These are phyloP conservation scores for Trapa bicornis DNA, from an alignment of 345 rosid species.

Conservation along the genomic window DNA sequence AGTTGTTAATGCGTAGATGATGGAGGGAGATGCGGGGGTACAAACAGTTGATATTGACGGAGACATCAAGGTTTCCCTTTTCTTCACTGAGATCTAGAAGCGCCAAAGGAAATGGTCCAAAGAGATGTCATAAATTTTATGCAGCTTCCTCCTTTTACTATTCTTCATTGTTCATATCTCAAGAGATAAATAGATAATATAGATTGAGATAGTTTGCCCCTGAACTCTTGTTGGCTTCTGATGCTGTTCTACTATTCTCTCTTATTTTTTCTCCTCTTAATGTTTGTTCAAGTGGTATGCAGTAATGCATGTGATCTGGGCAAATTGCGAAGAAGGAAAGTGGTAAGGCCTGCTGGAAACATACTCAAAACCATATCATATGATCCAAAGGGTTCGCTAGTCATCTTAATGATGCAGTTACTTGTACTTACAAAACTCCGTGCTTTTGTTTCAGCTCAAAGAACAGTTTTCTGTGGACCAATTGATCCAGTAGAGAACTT, in stretches of 20 bases:
- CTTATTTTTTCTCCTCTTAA: neutral
- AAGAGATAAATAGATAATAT: neutral
- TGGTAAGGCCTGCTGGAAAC: neutral
- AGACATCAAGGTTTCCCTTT: neutral
- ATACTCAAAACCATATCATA: neutral
- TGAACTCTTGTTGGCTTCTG: neutral
- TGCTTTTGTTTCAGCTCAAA: neutral
- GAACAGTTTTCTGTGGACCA: neutral
- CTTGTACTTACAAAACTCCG: neutral
- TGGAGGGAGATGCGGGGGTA: neutral
- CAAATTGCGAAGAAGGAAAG: neutral
- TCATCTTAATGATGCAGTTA: neutral
- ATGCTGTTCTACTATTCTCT: neutral
- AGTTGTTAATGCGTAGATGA: neutral
- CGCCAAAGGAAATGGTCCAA: neutral
- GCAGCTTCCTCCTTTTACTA: neutral
- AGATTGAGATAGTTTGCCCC: neutral
- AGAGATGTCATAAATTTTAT: neutral
- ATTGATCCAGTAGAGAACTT: neutral
- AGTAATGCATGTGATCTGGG: neutral
- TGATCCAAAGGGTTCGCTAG: neutral
- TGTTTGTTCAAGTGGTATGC: neutral
- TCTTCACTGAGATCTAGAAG: neutral
- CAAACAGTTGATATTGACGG: neutral
- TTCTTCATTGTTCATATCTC: neutral